Percentiles rank a stretch among this genome's conserved stretches.
These are phyloP conservation scores for Nephelium lappaceum DNA, from an alignment of 345 rosid genomes.

Conservation along the genomic window DNA sequence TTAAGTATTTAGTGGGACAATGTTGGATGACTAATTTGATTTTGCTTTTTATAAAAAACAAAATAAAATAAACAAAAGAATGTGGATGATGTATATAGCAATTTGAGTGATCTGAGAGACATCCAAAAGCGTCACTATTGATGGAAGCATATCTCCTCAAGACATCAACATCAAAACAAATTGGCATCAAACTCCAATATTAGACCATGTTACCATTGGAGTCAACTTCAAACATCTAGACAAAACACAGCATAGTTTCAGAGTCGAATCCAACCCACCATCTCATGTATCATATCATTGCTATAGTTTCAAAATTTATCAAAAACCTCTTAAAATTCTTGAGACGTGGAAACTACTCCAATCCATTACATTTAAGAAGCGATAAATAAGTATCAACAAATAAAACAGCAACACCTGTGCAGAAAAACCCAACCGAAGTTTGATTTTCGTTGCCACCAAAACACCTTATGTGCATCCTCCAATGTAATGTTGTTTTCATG, in stretches of 20 bases:
- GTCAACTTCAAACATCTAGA: background rate
- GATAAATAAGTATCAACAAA: background rate
- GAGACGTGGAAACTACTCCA: background rate
- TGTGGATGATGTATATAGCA: background rate
- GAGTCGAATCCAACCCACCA: background rate
- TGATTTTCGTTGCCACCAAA: slow-evolving; percentile 19
- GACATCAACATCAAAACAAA: background rate
- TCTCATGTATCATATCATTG: background rate
- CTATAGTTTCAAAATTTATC: background rate
- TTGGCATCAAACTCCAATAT: background rate
- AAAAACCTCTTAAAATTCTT: background rate
- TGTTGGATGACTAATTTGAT: no score
- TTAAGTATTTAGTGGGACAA: no score
- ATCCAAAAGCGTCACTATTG: background rate
- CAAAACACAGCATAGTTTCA: slow-evolving; percentile 8
- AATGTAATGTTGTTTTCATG: background rate
- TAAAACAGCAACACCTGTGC: background rate
- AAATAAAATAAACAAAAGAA: background rate
- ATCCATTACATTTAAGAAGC: background rate
- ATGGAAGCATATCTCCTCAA: background rate
- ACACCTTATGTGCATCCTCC: background rate
- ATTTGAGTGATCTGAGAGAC: background rate
- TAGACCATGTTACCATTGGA: background rate
- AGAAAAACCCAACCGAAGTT: background rate
- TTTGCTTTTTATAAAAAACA: background rate